Conservation (phyloP, 2,329 filamentous ascomycete species). For the Amauroascus verrucosus region DNA sequence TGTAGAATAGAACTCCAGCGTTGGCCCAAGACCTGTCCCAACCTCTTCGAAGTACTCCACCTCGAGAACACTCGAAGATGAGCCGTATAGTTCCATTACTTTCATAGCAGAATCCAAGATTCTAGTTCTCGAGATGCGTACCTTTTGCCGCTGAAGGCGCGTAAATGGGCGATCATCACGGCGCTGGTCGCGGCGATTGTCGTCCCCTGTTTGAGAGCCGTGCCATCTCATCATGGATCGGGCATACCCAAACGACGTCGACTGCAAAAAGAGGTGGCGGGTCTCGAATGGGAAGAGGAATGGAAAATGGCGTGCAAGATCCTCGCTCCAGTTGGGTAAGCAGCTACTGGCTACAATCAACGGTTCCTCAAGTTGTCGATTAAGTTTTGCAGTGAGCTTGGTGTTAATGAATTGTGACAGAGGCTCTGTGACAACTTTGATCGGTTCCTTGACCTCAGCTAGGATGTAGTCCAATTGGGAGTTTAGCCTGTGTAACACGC, state of each 20-base stretch:
- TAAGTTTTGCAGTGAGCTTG: constrained; percentile 93
- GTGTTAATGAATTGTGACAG: constrained; percentile 95
- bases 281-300: constrained; percentile 99
- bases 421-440: constrained; percentile 68
- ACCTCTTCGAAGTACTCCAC: constrained; percentile 99
- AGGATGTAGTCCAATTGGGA: constrained; percentile 86
- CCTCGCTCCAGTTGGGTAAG: constrained; percentile 89
- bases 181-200: constrained; percentile 67
- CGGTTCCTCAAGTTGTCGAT: constrained; percentile 91
- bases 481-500: constrained; percentile 86
- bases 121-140: constrained; percentile 89
- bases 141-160: constrained; percentile 86
- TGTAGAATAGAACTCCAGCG: constrained; percentile 93
- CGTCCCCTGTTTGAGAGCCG: constrained; percentile 72
- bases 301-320: constrained; percentile 82
- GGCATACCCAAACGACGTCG: constrained; percentile 95
- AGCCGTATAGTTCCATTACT: constrained; percentile 96
- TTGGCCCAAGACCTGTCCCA: constrained; percentile 88
- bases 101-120: constrained; percentile 95
- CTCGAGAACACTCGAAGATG: constrained; percentile 90
- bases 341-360: constrained; percentile 95
- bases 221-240: constrained; percentile 97
- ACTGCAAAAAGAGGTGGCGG: constrained; percentile 90
- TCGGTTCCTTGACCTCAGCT: constrained; percentile 60
- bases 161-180: constrained; percentile 85